phyloP scores from a whole-genome alignment of 1,139 yeast genomes.

The Saccharomyces hybrid region DNA sequence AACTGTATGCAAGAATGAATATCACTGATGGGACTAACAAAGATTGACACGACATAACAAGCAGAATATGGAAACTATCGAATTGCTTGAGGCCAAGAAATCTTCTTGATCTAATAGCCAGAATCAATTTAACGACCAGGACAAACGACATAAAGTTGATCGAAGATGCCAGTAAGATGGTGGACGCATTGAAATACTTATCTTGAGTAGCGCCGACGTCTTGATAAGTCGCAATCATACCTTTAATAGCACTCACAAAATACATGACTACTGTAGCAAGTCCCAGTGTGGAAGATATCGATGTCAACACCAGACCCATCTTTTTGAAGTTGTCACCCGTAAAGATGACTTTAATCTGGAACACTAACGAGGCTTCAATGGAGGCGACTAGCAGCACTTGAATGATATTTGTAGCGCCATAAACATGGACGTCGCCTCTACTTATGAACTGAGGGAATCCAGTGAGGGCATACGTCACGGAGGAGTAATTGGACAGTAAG shows the following conservation, averaged over 20 bases:
- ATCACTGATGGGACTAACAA: slow-evolving; percentile 69
- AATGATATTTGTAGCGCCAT: slow-evolving; percentile 53
- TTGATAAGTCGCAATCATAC: slow-evolving; percentile 30
- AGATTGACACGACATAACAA: slow-evolving; percentile 79
- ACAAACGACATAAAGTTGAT: slow-evolving; percentile 55
- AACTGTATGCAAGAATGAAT: slow-evolving; percentile 45
- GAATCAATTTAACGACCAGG: slow-evolving; percentile 50
- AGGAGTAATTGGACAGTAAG: slow-evolving; percentile 45
- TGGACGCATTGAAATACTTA: slow-evolving; percentile 40
- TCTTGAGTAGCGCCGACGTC: slow-evolving; percentile 30
- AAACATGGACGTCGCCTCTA: slow-evolving; percentile 34
- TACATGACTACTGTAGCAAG: slow-evolving; percentile 47
- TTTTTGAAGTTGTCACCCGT: slow-evolving; percentile 41
- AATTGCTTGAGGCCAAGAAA: slow-evolving; percentile 73
- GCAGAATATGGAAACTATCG: slow-evolving; percentile 68
- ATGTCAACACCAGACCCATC: slow-evolving; percentile 38
- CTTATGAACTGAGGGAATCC: slow-evolving; percentile 37
- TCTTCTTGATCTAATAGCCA: slow-evolving; percentile 67
- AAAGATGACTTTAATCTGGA: slow-evolving; percentile 66
- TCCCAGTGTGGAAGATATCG: slow-evolving; percentile 39
- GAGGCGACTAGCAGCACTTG: slow-evolving; percentile 51
- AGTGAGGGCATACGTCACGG: slow-evolving; percentile 46
- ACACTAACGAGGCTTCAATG: slow-evolving; percentile 57
- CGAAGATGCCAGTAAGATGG: slow-evolving; percentile 60
- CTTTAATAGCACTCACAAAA: slow-evolving; percentile 39